Percentiles rank a stretch among this genome's conserved stretches.
phyloP scores from a whole-genome alignment of 331 rosid genomes.

The Malus hybrid region DNA sequence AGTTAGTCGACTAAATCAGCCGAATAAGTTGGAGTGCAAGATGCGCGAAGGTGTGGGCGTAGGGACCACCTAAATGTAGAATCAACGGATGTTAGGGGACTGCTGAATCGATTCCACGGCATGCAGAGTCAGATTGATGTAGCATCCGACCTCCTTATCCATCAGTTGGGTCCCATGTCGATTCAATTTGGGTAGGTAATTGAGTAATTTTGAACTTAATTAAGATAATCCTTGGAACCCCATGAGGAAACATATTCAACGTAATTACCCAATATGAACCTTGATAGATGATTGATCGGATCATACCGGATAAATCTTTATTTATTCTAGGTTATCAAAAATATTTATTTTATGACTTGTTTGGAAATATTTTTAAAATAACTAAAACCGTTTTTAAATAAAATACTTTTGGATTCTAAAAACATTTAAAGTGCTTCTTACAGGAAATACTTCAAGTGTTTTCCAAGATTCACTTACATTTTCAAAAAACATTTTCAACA shows the following conservation, averaged over 20 bases:
- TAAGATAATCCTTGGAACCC: background rate
- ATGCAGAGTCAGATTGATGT: background rate
- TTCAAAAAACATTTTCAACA: no score
- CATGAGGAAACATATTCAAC: background rate
- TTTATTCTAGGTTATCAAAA: background rate
- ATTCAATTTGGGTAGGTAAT: background rate
- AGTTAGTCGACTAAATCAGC: no score
- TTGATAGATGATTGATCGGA: background rate
- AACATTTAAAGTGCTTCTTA: no score
- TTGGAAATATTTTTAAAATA: no score
- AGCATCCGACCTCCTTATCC: background rate
- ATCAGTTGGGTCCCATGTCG: background rate
- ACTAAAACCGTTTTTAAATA: fast-evolving
- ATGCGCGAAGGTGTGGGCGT: background rate
- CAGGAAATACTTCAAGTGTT: no score
- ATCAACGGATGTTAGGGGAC: background rate
- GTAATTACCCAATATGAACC: background rate
- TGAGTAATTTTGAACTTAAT: background rate
- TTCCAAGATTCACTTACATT: no score
- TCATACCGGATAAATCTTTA: background rate
- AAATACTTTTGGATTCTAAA: no score
- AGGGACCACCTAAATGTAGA: background rate
- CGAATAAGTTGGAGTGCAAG: background rate
- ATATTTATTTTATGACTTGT: no score
- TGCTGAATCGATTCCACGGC: background rate